Conservation (phyloP, 441 rosid species). For the Monsonia emarginata region DNA sequence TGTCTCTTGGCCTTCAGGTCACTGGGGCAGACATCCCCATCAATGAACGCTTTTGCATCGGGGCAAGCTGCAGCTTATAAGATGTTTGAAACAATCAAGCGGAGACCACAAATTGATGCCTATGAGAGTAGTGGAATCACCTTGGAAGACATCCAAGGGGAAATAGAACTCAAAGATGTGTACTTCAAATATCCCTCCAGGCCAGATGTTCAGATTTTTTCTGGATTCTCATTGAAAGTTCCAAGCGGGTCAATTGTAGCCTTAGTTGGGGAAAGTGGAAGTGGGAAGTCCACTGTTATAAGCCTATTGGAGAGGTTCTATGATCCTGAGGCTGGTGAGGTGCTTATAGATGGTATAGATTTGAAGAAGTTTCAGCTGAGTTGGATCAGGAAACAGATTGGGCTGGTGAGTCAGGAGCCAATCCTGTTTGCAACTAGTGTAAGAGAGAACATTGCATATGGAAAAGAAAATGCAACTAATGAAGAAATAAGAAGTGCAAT, state of each 20-base stretch:
- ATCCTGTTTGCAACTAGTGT: slow-evolving; percentile 48
- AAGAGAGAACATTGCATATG: slow-evolving; percentile 59
- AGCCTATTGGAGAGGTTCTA: slow-evolving; percentile 68
- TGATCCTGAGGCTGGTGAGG: slow-evolving; percentile 65
- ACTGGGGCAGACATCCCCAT: slow-evolving; percentile 61
- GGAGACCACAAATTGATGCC: slow-evolving; percentile 48
- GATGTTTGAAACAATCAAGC: slow-evolving; percentile 61
- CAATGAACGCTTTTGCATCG: slow-evolving; percentile 46
- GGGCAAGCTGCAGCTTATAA: slow-evolving; percentile 68
- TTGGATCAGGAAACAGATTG: slow-evolving; percentile 60
- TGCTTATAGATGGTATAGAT: slow-evolving; percentile 46
- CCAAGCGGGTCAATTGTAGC: slow-evolving; percentile 56
- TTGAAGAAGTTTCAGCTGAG: slow-evolving; percentile 42
- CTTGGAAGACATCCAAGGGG: slow-evolving; percentile 43
- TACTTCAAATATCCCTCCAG: slow-evolving; percentile 52
- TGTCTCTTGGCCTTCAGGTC: slow-evolving; percentile 29
- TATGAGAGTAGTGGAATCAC: slow-evolving; percentile 41
- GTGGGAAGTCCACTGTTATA: slow-evolving; percentile 70
- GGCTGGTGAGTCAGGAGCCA: slow-evolving; percentile 74
- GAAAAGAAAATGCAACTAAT: slow-evolving; percentile 47
- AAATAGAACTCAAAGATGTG: slow-evolving; percentile 52
- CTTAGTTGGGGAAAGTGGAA: slow-evolving; percentile 71
- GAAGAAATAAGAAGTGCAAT: slow-evolving; percentile 51
- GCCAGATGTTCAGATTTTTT: slow-evolving; percentile 55
- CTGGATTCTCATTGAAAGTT: slow-evolving; percentile 47